Evolutionary conservation across 2,329 filamentous ascomycete species (phyloP), one percentile per base, ranked within the genome.

Genomic region (Fusarium sp.): DNA sequence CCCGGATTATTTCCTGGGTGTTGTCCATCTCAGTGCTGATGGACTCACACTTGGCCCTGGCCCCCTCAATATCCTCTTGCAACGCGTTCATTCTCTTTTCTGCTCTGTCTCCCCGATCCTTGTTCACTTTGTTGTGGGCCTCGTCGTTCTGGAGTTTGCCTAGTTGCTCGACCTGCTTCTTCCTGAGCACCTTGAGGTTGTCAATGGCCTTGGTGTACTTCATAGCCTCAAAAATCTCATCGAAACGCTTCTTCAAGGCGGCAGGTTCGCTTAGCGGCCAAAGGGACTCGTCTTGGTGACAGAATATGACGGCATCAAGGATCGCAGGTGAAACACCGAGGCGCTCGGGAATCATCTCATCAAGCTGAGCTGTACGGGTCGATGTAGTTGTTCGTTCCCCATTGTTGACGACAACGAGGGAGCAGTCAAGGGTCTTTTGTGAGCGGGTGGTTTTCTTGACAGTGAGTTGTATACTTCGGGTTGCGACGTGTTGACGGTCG

Each of bases 171-270:
- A 92, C 93, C 75, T 97, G 92, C 74, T 92, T 93, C 84, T 98
- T 99, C 43, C 93, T 89, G 59, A 98, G 87, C 11, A 92, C 82
- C 80, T 97, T 98, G 81, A 99, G 93, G 81, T 97, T 98, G 54
- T 98, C 95, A 70, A 99, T 97, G 20, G 95, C 97, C 80, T 98
- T 98, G 37, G 95, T 98, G 83, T 98, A 99, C 81, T 98, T 98
- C 84, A 94, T 88, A 1, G 97, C 97, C 83, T 98, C 97, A 76
- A 99, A 99, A 13, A 99, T 99, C 81, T 98, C 95, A 80, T 99
- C 97, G 70, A 99, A 99, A 62, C 92, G 93, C 82, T 97, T 97
- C 84, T 99, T 99, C 60, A 99, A 86, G 1, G 90, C 91, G 0
- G 90, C 87, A 0, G 97, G 95, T 79, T 97, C 94, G 80, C 95